Percentiles rank a stretch among this genome's conserved stretches.
Conservation (phyloP, 2,329 filamentous ascomycete genomes). For the Arthrobotrys entomopaga region DNA sequence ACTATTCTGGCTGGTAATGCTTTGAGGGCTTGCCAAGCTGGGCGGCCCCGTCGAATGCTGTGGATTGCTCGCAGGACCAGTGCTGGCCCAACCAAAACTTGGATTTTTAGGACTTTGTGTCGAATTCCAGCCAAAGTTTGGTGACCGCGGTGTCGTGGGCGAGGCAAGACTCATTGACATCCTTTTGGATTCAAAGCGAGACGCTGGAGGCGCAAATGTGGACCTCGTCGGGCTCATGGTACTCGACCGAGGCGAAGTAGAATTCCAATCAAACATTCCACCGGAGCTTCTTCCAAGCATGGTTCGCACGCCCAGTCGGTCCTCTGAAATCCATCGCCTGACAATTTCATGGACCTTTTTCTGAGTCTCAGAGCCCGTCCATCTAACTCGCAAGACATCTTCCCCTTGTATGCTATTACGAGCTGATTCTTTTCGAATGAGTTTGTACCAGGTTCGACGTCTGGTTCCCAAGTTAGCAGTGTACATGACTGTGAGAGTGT, state of each 20-base stretch:
- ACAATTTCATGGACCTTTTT: conserved; percentile 51
- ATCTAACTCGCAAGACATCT: conserved; percentile 51
- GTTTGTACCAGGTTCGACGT: conserved; percentile 50
- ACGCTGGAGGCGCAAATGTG: conserved; percentile 31
- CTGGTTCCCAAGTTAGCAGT: conserved; percentile 20
- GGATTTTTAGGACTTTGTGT: conserved; percentile 34
- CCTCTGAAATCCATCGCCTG: conserved; percentile 52
- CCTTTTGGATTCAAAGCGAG: conserved; percentile 36
- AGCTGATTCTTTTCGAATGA: conserved; percentile 45
- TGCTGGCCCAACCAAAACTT: conserved; percentile 37
- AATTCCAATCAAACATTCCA: conserved; percentile 58
- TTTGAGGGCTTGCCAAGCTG: conserved; percentile 8
- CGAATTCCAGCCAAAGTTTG: conserved; percentile 46
- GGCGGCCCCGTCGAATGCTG: conserved; percentile 8
- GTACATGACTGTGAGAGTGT: background rate
- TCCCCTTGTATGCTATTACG: conserved; percentile 53
- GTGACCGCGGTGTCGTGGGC: conserved; percentile 30
- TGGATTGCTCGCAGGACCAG: background rate
- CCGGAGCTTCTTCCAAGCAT: conserved; percentile 42
- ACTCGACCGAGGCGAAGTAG: conserved; percentile 37
- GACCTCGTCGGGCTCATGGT: conserved; percentile 35
- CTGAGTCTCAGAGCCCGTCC: conserved; percentile 47
- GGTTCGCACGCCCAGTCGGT: conserved; percentile 42
- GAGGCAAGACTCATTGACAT: conserved; percentile 21
- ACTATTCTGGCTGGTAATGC: conserved; percentile 3